Base-by-base conservation (phyloP, 2,329 filamentous ascomycete species). In the Beauveria sp. region DNA sequence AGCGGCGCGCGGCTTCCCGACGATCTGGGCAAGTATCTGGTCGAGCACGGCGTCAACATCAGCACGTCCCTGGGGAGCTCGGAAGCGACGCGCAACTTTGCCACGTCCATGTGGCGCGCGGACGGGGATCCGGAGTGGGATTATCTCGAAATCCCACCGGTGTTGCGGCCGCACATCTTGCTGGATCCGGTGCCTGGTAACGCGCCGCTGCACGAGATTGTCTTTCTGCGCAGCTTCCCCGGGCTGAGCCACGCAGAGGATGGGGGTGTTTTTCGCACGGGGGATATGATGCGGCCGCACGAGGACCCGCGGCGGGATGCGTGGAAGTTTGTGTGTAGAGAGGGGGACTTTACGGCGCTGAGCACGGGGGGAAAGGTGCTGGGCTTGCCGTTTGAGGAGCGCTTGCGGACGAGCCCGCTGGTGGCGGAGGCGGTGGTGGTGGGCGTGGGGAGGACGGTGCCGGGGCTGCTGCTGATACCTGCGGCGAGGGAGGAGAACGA, bases 221-320 rank as follows among this genome's bases (percentile, higher is more conserved):
- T 55, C 1, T 18, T 61, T 3, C 22, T 56, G 16, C 10, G 9
- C 5, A 34, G 3, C 9, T 61, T 61, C 12, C 58, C 51, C 8
- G 58, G 58, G 5, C 51, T 61, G 24, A 26, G 20, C 14, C 34
- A 38, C 58, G 30, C 14, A 24, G 18, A 9, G 12, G 22, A 16
- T 22, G 24, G 51, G n/a, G n/a, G 5, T 5, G 10, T 10, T 8
- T 45, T 28, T 38, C 58, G 58, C 22, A 55, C 51, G 10, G 43
- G 51, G 10, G 58, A 61, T 26, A 49, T 61, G 3, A 42, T 61
- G 58, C 38, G 28, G 12, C 58, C 49, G 22, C 58, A 61, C 38
- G 40, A 20, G 3, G 38, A 16, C 26, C 40, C 14, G 22, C 46
- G 22, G 22, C 46, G 22, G 30, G 50, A 43, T 12, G n/a, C 42